Evolutionary conservation across 805 yeast genomes (phyloP).

Genomic region (Hanseniaspora lachancei): DNA sequence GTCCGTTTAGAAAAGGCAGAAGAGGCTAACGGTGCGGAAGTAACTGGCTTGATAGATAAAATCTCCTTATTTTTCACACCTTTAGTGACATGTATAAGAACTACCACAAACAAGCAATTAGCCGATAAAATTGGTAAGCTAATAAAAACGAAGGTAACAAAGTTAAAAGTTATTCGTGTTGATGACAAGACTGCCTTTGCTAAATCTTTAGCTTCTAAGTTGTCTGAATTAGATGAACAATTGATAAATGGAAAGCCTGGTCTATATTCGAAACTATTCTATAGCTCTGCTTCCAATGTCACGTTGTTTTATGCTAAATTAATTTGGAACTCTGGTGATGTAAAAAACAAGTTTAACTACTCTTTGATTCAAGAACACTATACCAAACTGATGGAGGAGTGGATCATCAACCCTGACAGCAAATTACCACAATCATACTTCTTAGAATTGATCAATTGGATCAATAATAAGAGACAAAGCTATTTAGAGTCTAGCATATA

Average conservation of each 20-base stretch:
- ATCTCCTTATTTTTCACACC: conserved; percentile 40
- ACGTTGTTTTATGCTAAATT: conserved; percentile 46
- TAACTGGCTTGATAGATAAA: conserved; percentile 20
- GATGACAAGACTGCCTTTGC: conserved; percentile 15
- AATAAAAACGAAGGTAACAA: conserved; percentile 47
- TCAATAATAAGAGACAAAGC: conserved; percentile 36
- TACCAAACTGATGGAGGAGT: conserved; percentile 39
- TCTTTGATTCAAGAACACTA: conserved; percentile 45
- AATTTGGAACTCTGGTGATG: conserved; percentile 23
- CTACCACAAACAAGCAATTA: conserved; percentile 55
- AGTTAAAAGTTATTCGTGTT: conserved; percentile 28
- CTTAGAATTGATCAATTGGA: conserved; percentile 71
- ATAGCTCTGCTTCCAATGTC: conserved; percentile 45
- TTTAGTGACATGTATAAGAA: conserved; percentile 43
- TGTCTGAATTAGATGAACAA: conserved; percentile 34
- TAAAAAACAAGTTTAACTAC: conserved; percentile 24
- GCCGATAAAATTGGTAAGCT: conserved; percentile 68
- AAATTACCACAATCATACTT: conserved; percentile 46
- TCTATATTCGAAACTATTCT: conserved; percentile 28
- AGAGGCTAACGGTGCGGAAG: not conserved
- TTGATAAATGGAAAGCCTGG: conserved; percentile 28
- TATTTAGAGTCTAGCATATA: not conserved
- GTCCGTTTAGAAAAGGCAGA: conserved; percentile 15
- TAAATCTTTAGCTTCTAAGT: conserved; percentile 19
- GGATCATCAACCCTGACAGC: conserved; percentile 41